A percentile compares a stretch with the other conserved stretches of the same genome.
These are phyloP conservation scores for Terfezia boudieri DNA, from an alignment of 495 filamentous ascomycete species.

Conservation along the genomic window DNA sequence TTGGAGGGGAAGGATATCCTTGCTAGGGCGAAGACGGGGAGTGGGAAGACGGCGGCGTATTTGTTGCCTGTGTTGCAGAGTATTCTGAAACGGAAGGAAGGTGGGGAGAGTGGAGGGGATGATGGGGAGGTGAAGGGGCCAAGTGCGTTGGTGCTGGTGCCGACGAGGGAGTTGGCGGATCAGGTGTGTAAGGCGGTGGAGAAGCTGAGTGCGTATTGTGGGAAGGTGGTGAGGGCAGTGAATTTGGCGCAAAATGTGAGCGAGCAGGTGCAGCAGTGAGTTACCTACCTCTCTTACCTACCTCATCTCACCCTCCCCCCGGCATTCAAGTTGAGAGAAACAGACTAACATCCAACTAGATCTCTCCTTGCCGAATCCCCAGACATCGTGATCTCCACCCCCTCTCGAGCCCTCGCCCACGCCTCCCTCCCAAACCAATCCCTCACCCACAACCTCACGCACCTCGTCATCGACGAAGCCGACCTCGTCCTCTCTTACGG, in stretches of 20 bases:
- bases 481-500: slow-evolving; percentile 89
- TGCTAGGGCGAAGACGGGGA: slow-evolving; percentile 74
- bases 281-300: not conserved
- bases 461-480: slow-evolving; percentile 85
- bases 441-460: slow-evolving; percentile 38
- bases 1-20: slow-evolving; percentile 82
- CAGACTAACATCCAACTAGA: slow-evolving; percentile 11
- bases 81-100: slow-evolving; percentile 50
- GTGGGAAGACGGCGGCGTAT: slow-evolving; percentile 94
- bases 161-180: slow-evolving; percentile 77
- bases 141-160: slow-evolving; percentile 71
- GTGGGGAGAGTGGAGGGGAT: slow-evolving; percentile 12
- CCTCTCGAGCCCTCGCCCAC: slow-evolving; percentile 48
- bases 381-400: slow-evolving; percentile 77
- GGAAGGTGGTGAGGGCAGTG: slow-evolving; percentile 53
- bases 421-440: slow-evolving; percentile 45
- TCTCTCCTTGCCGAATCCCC: slow-evolving; percentile 70
- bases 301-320: too few species aligned
- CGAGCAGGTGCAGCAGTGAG: slow-evolving; percentile 47
- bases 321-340: too few species aligned
- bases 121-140: slow-evolving; percentile 1
- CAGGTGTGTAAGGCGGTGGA: slow-evolving; percentile 61
- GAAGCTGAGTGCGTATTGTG: slow-evolving; percentile 56
- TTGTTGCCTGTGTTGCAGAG: slow-evolving; percentile 68
- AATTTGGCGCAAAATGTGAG: slow-evolving; percentile 75